Evolutionary conservation across 352 stramenopile genomes (phyloP), one percentile per base, ranked within the genome.

Genomic region (Phytophthora citrophthora): DNA sequence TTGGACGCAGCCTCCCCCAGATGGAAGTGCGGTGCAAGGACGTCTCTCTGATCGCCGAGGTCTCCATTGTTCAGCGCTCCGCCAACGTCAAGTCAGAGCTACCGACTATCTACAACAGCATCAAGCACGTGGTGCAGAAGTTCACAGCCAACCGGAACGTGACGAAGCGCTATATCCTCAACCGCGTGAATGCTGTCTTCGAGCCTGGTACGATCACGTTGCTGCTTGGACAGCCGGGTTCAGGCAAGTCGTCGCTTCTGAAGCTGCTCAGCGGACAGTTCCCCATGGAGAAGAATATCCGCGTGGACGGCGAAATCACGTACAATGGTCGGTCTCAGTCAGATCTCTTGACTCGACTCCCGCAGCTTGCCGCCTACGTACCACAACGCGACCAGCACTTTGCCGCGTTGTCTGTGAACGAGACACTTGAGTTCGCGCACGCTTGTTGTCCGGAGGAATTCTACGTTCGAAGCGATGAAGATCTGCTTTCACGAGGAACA

Each of bases 401-500:
- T 9, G 41, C 68, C 13, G 24, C 53, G 9, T 23, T 77, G 41
- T 60, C 68, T 1, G 68, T 76, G 26, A 58, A 76, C 39, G 68
- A 76, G 46, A 76, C 68, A 18, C 54, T 76, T 0, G 64, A 75
- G 27, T 77, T 74, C 26, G 64, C 68, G 0, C 60, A 74, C n/a
- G 58, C 49, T 0, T 73, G 58, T 18, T 74, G 64, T n/a, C 16
- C 48, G 0, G 56, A 72, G 12, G 61, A 63, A 9, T 34, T 61
- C 20, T 20, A 40, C 41, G 97, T 57, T 98, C 93, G 4, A 39
- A 20, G 39, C 40, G 13, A 40, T 62, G 70, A 65, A 31, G 58
- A 79, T 0, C n/a, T 76, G 70, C 64, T 93, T 29, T 71, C 54
- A 13, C 12, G 61, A 4, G 57, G 61, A 23, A 53, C 62, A 32